Conservation (phyloP, 2,329 filamentous ascomycete species). For the Phaeosphaeriaceae sp. region DNA sequence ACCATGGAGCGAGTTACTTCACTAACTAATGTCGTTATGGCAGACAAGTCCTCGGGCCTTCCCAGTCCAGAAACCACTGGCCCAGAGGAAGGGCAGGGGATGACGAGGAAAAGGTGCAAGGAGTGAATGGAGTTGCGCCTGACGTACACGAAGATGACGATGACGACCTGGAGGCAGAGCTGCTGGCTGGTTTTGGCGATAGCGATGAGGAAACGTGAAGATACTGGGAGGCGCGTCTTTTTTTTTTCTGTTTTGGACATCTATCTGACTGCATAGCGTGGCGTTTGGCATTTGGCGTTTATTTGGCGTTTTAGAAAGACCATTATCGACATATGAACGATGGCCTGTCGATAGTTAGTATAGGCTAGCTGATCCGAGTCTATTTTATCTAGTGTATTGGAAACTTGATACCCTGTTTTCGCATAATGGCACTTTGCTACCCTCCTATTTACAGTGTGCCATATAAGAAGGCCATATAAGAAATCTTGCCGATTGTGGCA, state of each 20-base stretch:
- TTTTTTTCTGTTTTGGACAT: constrained; percentile 13
- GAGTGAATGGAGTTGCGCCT: constrained; percentile 33
- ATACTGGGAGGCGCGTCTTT: not conserved
- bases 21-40: constrained; percentile 51
- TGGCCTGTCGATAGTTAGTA: constrained; percentile 3
- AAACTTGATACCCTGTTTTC: too few species aligned
- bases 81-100: constrained; percentile 50
- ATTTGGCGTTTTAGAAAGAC: constrained; percentile 14
- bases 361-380: constrained; percentile 2
- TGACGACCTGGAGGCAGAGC: constrained; percentile 53
- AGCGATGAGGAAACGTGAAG: constrained; percentile 28
- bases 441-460: too few species aligned
- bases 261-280: constrained; percentile 45
- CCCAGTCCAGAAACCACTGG: constrained; percentile 50
- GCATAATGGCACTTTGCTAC: too few species aligned
- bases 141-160: constrained; percentile 61
- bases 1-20: constrained; percentile 56
- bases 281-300: constrained; percentile 43
- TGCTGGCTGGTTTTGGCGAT: constrained; percentile 49
- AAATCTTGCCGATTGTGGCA: too few species aligned
- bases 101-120: constrained; percentile 52
- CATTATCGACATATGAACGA: constrained; percentile 9
- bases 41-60: constrained; percentile 49
- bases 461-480: too few species aligned
- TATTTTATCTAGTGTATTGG: too few species aligned